A percentile compares a stretch with the other conserved stretches of the same genome.
These are phyloP conservation scores for Komagataella kurtzmanii DNA, from an alignment of 805 yeast genomes.

Conservation along the genomic window DNA sequence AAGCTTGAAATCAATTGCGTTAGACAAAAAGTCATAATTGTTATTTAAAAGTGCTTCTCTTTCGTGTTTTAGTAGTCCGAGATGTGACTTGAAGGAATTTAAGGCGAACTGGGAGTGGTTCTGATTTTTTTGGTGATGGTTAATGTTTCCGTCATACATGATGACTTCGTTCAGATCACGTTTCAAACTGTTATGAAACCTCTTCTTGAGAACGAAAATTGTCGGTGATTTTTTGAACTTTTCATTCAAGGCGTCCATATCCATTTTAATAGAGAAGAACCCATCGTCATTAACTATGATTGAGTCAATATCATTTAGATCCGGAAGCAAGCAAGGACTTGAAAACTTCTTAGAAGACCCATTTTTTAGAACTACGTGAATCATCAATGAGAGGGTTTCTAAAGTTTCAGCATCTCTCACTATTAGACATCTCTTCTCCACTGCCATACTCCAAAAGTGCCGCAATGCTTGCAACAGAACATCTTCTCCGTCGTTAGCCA, in stretches of 20 bases:
- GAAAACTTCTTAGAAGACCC: constrained; percentile 20
- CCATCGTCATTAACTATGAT: constrained; percentile 33
- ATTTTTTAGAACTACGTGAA: constrained; percentile 20
- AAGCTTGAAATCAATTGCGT: constrained; percentile 40
- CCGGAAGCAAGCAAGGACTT: constrained; percentile 66
- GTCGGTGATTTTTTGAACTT: constrained; percentile 30
- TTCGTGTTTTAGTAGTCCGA: neutral
- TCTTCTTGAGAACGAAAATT: constrained; percentile 35
- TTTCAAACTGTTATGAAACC: constrained; percentile 20
- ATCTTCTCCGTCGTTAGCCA: constrained; percentile 24
- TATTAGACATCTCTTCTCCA: constrained; percentile 70
- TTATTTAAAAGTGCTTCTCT: constrained; percentile 1
- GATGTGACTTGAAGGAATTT: neutral
- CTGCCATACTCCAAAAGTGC: constrained; percentile 83
- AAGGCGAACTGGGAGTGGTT: neutral
- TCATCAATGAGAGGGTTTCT: constrained; percentile 34
- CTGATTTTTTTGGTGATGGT: neutral
- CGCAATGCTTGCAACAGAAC: constrained; percentile 75
- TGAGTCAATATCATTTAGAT: constrained; percentile 29
- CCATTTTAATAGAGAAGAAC: constrained; percentile 40
- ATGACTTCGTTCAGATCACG: neutral
- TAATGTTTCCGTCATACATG: neutral
- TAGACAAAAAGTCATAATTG: constrained; percentile 18
- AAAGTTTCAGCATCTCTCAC: constrained; percentile 55
- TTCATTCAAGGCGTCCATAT: constrained; percentile 21